phyloP scores from a whole-genome alignment of 1,284 basidiomycete species.

The Coniferiporia sulphurascens region DNA sequence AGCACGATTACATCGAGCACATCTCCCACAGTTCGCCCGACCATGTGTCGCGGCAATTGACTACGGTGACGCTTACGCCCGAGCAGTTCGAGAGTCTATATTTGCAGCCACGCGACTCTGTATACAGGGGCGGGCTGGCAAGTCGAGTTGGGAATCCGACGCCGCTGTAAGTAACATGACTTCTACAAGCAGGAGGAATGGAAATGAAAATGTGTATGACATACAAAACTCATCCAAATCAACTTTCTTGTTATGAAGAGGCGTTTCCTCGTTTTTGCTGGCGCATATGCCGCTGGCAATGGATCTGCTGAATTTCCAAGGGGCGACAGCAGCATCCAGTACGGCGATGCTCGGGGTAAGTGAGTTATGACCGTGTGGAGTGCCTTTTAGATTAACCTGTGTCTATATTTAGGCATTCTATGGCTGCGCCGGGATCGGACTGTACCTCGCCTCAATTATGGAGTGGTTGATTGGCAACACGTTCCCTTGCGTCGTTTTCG shows the following conservation, averaged over 20 bases:
- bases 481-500: constrained; percentile 23
- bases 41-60: constrained; percentile 15
- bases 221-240: background rate
- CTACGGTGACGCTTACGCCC: constrained; percentile 21
- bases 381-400: background rate
- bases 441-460: constrained; percentile 20
- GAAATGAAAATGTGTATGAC: background rate
- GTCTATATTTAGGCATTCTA: constrained; percentile 19
- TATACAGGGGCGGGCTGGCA: constrained; percentile 2
- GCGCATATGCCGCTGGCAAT: constrained; percentile 21
- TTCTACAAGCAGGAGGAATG: background rate
- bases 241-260: constrained; percentile 11
- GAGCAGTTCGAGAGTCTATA: constrained; percentile 23
- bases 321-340: constrained; percentile 18
- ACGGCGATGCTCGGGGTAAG: constrained; percentile 21
- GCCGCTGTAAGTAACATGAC: constrained; percentile 17
- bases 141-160: constrained; percentile 21
- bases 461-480: constrained; percentile 23
- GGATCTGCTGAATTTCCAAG: constrained; percentile 22
- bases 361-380: background rate
- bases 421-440: constrained; percentile 20
- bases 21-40: constrained; percentile 7
- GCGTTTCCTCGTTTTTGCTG: constrained; percentile 20
- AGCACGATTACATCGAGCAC: constrained; percentile 16
- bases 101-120: constrained; percentile 18